A percentile compares a stretch with the other conserved stretches of the same genome.
phyloP scores from a whole-genome alignment of 257 asterid species.

The Nicotiana knightiana region DNA sequence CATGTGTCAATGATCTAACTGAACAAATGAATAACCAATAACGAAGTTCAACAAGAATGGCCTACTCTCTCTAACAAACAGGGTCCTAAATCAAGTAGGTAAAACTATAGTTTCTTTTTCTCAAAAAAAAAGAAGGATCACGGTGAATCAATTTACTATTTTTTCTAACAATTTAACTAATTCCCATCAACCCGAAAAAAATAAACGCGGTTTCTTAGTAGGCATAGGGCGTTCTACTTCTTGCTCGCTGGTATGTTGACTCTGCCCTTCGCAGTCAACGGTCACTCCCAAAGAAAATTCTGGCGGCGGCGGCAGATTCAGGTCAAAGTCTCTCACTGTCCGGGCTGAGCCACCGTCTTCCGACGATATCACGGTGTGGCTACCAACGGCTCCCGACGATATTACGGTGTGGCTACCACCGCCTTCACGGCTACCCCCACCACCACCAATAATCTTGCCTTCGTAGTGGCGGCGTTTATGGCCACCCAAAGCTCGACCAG shows the following conservation, averaged over 20 bases:
- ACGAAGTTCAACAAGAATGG: background rate
- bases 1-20: too few species aligned
- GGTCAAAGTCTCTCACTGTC: conserved; percentile 15
- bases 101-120: background rate
- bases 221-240: conserved; percentile 16
- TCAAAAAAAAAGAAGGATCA: too few species aligned
- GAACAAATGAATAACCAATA: background rate
- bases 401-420: background rate
- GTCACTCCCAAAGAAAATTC: conserved; percentile 3
- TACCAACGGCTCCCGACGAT: conserved; percentile 16
- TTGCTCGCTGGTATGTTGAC: conserved; percentile 4
- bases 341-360: conserved; percentile 14
- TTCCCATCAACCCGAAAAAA: background rate
- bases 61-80: background rate
- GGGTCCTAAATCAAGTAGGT: background rate
- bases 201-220: conserved; percentile 7
- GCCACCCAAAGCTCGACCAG: conserved; percentile 48
- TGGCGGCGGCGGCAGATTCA: conserved; percentile 25
- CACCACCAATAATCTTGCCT: conserved; percentile 14
- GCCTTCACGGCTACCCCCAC: background rate
- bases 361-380: too few species aligned
- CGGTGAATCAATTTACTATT: background rate
- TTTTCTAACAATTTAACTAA: background rate
- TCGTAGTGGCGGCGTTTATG: conserved; percentile 47
- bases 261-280: background rate